Conservation (phyloP, 108 stramenopile species). For the Licmophora abbreviata region DNA sequence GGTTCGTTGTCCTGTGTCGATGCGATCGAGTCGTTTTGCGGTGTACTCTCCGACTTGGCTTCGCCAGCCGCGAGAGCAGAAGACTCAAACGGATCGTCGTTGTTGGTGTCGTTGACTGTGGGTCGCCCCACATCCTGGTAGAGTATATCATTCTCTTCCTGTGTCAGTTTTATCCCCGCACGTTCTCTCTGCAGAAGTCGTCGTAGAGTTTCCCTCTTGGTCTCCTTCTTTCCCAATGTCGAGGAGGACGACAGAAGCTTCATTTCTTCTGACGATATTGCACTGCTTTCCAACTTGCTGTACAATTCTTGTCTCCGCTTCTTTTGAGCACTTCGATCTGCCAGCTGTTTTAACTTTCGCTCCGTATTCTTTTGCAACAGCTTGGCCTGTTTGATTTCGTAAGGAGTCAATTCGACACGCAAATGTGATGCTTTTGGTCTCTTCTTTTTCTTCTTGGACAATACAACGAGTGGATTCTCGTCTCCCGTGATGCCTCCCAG, state of each 20-base stretch:
- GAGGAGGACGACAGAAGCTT: conserved; percentile 14
- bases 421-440: conserved; percentile 23
- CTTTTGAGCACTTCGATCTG: conserved; percentile 53
- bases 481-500: conserved; percentile 18
- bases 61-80: not conserved
- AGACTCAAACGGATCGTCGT: not conserved
- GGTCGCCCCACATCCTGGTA: conserved; percentile 24
- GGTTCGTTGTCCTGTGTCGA: no score
- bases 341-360: conserved; percentile 65
- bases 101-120: not conserved
- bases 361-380: conserved; percentile 51
- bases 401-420: conserved; percentile 50
- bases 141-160: conserved; percentile 62
- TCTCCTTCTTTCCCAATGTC: conserved; percentile 16
- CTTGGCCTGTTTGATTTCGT: conserved; percentile 68
- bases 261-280: conserved; percentile 23
- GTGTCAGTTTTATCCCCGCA: conserved; percentile 48
- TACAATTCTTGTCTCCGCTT: conserved; percentile 53
- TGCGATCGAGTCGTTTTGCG: no score
- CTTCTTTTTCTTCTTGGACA: conserved; percentile 35
- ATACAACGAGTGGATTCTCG: conserved; percentile 32
- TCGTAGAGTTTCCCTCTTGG: conserved; percentile 66
- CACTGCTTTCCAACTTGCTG: conserved; percentile 37
- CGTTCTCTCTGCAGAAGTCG: conserved; percentile 55
- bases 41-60: not conserved